Evolutionary conservation across 208 protist species (phyloP).

Genomic region (Leishmania mexicana): DNA sequence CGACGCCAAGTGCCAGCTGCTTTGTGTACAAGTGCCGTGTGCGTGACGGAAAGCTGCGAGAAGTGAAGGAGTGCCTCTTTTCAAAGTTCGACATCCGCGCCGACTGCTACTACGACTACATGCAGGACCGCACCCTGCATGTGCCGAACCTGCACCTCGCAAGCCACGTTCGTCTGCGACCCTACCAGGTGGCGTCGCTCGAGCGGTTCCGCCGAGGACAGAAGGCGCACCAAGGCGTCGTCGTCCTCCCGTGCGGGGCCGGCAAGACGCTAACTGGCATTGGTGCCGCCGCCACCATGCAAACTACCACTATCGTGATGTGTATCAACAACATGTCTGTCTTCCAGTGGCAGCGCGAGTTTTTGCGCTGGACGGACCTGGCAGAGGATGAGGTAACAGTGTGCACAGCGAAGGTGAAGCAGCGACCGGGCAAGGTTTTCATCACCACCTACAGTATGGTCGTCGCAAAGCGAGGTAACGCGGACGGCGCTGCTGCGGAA

Average conservation of each 20-base stretch:
- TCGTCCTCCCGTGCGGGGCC: conserved; percentile 99
- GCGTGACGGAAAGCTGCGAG: conserved; percentile 61
- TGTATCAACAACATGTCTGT: conserved; percentile 97
- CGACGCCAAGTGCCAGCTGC: conserved; percentile 20
- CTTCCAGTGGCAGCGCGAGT: conserved; percentile 97
- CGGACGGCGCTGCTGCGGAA: conserved; percentile 46
- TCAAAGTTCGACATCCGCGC: conserved; percentile 72
- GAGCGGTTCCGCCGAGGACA: conserved; percentile 81
- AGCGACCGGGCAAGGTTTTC: conserved; percentile 88
- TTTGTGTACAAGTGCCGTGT: conserved; percentile 87
- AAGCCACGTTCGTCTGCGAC: conserved; percentile 70
- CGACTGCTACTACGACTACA: conserved; percentile 89
- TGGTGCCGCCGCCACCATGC: conserved; percentile 92
- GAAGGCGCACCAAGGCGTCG: conserved; percentile 95
- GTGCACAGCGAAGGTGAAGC: conserved; percentile 85
- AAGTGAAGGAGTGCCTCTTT: conserved; percentile 80
- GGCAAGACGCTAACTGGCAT: conserved; percentile 99
- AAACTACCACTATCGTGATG: conserved; percentile 95
- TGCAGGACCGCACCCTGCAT: conserved; percentile 66
- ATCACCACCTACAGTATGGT: conserved; percentile 99
- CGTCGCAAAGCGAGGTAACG: conserved; percentile 64
- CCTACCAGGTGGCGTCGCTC: conserved; percentile 86
- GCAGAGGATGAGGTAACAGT: conserved; percentile 72
- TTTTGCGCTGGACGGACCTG: conserved; percentile 92
- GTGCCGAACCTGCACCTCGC: conserved; percentile 62